Conservation (phyloP, 1,284 basidiomycete species). For the Ustilago cynodontis region DNA sequence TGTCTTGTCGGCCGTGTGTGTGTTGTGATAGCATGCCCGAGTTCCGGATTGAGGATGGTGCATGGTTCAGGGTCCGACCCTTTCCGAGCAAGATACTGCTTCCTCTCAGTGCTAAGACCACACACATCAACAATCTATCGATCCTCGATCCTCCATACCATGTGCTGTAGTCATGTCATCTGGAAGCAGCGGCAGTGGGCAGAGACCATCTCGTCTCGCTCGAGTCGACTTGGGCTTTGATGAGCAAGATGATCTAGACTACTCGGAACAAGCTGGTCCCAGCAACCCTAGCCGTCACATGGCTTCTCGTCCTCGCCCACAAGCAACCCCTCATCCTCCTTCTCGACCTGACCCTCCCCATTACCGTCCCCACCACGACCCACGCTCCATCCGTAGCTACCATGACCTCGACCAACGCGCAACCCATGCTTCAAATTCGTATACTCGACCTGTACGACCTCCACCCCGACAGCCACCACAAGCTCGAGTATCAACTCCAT, state of each 20-base stretch:
- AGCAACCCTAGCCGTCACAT: conserved; percentile 27
- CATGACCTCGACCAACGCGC: background rate
- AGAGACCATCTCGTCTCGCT: conserved; percentile 18
- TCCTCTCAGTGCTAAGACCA: too few species aligned
- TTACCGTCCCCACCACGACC: background rate
- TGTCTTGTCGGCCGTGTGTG: background rate
- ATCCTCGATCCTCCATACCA: too few species aligned
- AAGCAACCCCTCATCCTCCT: background rate
- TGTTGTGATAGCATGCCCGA: background rate
- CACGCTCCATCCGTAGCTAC: background rate
- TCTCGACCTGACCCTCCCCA: background rate
- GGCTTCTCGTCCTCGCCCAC: conserved; percentile 7
- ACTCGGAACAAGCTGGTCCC: conserved; percentile 34
- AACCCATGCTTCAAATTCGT: background rate
- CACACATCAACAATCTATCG: too few species aligned
- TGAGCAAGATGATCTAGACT: conserved; percentile 29
- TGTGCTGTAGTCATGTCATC: conserved; percentile 6
- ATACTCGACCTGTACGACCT: background rate
- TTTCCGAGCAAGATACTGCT: too few species aligned
- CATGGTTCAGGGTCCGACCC: conserved; percentile 2
- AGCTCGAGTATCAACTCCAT: background rate
- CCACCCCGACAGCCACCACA: background rate
- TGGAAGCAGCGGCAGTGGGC: background rate
- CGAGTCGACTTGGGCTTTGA: conserved; percentile 25
- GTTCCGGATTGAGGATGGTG: background rate